A percentile compares a stretch with the other conserved stretches of the same genome.
phyloP scores from a whole-genome alignment of 75 land plant genomes.

The Sequoia sempervirens region DNA sequence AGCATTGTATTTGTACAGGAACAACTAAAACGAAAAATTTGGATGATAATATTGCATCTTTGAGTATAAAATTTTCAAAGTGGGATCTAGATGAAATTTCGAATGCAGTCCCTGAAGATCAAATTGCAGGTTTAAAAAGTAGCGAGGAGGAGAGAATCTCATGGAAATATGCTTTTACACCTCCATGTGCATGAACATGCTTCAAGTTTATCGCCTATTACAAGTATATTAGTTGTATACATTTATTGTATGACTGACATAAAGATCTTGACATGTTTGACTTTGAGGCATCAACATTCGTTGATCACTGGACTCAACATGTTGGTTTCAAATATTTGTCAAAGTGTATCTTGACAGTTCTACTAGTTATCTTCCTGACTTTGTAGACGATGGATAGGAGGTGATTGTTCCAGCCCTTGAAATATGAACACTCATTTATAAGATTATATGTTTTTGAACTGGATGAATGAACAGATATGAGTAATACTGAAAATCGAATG shows the following conservation, averaged over 20 bases:
- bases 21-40: slow-evolving; percentile 30
- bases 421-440: no score
- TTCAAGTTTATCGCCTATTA: not conserved
- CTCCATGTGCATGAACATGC: not conserved
- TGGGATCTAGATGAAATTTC: slow-evolving; percentile 25
- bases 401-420: no score
- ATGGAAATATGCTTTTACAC: slow-evolving; percentile 6
- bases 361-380: no score
- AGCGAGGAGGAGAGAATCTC: not conserved
- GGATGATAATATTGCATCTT: slow-evolving; percentile 26
- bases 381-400: no score
- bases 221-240: not conserved
- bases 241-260: not conserved
- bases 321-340: not conserved
- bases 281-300: not conserved
- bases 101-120: slow-evolving; percentile 16
- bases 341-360: no score
- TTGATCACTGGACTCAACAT: not conserved
- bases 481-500: no score
- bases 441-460: no score
- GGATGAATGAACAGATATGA: no score
- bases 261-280: not conserved
- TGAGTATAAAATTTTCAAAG: slow-evolving; percentile 14
- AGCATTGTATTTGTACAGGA: slow-evolving; percentile 10
- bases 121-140: slow-evolving; percentile 16